Conservation (phyloP, 2,329 filamentous ascomycete species). For the Coniochaeta sp. region DNA sequence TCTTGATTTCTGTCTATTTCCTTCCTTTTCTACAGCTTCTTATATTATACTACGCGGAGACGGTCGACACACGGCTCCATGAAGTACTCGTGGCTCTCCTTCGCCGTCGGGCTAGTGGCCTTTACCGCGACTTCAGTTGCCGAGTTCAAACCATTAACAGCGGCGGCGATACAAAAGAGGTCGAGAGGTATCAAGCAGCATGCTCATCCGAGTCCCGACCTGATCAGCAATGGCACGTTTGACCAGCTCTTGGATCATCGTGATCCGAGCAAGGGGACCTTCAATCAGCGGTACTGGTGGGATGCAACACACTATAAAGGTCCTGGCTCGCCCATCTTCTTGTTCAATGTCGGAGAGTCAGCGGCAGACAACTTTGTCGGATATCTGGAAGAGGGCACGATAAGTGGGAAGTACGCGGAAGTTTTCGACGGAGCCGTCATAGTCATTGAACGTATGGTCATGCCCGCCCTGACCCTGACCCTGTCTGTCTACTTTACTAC, state of each 20-base stretch:
- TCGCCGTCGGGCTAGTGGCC: background rate
- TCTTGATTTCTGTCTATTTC: background rate
- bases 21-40: background rate
- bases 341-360: slow-evolving; percentile 13
- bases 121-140: background rate
- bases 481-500: background rate
- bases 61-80: background rate
- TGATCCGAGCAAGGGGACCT: slow-evolving; percentile 6
- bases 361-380: slow-evolving; percentile 8
- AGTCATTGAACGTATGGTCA: slow-evolving; percentile 9
- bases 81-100: background rate
- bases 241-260: background rate
- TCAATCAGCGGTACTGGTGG: slow-evolving; percentile 9
- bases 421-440: slow-evolving; percentile 11
- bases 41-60: background rate
- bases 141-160: background rate
- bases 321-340: slow-evolving; percentile 8
- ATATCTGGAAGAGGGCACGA: slow-evolving; percentile 8
- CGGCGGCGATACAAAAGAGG: background rate
- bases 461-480: background rate
- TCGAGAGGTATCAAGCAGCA: slow-evolving; percentile 2
- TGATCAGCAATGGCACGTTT: background rate
- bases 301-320: slow-evolving; percentile 1
- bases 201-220: background rate
- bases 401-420: slow-evolving; percentile 12